A percentile compares a stretch with the other conserved stretches of the same genome.
These are phyloP conservation scores for Cladorrhinum sp. DNA, from an alignment of 2,329 filamentous ascomycete genomes.

Conservation along the genomic window DNA sequence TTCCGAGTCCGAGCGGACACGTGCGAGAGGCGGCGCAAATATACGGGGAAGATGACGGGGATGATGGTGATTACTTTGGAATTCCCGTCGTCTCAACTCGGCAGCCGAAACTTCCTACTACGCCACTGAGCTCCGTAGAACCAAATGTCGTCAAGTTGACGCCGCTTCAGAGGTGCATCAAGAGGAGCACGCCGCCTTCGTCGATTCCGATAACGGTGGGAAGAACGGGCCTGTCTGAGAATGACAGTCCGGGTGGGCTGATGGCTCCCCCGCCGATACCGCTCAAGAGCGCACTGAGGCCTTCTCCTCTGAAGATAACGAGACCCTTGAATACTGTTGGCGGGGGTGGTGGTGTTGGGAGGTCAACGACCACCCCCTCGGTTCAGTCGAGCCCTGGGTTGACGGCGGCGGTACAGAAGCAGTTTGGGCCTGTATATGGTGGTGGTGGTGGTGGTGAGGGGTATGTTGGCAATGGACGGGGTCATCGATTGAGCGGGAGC, in stretches of 20 bases:
- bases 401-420: slow-evolving; percentile 28
- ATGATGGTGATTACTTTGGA: slow-evolving; percentile 11
- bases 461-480: no score
- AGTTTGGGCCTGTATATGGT: slow-evolving; percentile 28
- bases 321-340: not conserved
- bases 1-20: slow-evolving; percentile 28
- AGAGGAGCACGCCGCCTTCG: slow-evolving; percentile 21
- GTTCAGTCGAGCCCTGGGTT: slow-evolving; percentile 28
- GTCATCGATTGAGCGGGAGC: not conserved
- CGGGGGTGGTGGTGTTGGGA: not conserved
- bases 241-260: slow-evolving; percentile 9
- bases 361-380: slow-evolving; percentile 9
- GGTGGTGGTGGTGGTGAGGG: not conserved
- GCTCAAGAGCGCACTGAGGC: slow-evolving; percentile 24
- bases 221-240: slow-evolving; percentile 11
- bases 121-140: slow-evolving; percentile 24
- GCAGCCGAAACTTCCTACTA: slow-evolving; percentile 21
- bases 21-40: slow-evolving; percentile 39
- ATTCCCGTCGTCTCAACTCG: slow-evolving; percentile 14
- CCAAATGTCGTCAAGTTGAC: slow-evolving; percentile 27
- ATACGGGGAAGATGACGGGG: slow-evolving; percentile 31
- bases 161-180: slow-evolving; percentile 20
- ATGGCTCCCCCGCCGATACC: slow-evolving; percentile 24
- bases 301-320: slow-evolving; percentile 21
- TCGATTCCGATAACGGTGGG: not conserved